Percentiles rank a stretch among this genome's conserved stretches.
Conservation (phyloP, 2,329 filamentous ascomycete species). For the Pyrenophora seminiperda region DNA sequence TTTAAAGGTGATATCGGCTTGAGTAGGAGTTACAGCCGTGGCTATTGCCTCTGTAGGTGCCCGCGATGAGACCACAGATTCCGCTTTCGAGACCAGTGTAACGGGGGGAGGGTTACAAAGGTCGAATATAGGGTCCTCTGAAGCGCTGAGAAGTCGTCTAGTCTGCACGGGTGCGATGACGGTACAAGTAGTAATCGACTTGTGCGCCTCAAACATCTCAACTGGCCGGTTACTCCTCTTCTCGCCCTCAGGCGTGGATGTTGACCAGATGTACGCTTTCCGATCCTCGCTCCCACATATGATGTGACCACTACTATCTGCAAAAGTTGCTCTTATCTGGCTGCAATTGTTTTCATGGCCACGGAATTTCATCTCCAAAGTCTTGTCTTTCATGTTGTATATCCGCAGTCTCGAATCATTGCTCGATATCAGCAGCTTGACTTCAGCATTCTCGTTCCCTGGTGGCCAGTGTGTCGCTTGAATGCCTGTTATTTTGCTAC, state of each 20-base stretch:
- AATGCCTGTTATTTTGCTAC: conserved; percentile 96
- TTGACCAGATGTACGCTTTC: conserved; percentile 88
- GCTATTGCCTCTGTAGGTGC: conserved; percentile 52
- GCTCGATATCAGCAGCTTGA: conserved; percentile 87
- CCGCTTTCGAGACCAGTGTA: conserved; percentile 75
- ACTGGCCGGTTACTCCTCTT: conserved; percentile 79
- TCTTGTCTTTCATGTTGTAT: conserved; percentile 86
- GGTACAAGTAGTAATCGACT: conserved; percentile 86
- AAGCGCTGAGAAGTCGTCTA: conserved; percentile 75
- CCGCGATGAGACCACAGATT: conserved; percentile 60
- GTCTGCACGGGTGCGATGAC: conserved; percentile 81
- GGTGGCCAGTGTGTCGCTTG: conserved; percentile 70
- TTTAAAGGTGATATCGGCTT: conserved; percentile 44
- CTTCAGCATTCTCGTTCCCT: conserved; percentile 64
- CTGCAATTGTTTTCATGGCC: conserved; percentile 89
- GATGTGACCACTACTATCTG: conserved; percentile 82
- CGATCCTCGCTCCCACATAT: conserved; percentile 93
- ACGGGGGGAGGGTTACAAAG: conserved; percentile 94
- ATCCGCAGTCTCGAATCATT: conserved; percentile 92
- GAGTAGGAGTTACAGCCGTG: conserved; percentile 40
- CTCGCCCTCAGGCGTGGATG: conserved; percentile 63
- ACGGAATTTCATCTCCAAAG: conserved; percentile 84
- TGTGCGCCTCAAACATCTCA: conserved; percentile 90
- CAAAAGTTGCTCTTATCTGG: conserved; percentile 88
- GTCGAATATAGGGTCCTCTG: conserved; percentile 92